Base-by-base conservation (phyloP, 2,329 filamentous ascomycete species). In the Venturia aucupariae region DNA sequence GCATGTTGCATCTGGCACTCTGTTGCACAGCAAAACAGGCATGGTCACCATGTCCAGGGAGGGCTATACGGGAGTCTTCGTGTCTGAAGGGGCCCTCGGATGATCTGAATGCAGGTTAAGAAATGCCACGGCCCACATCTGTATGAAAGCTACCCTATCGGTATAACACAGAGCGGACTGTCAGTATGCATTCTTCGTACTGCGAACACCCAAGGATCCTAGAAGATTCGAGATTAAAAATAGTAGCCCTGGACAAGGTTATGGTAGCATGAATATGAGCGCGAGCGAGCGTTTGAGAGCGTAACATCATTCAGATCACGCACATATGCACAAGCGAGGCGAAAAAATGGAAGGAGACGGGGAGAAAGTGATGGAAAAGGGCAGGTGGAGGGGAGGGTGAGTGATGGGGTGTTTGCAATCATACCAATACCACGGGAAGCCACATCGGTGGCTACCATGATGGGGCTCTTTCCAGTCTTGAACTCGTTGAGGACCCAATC, bases 381-480 rank as follows among this genome's bases (percentile, higher is more conserved):
- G 46, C 24, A 27, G 24, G 22, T 51, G 68, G 68, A 69, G 72
- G 73, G 73, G 69, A 57, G 51, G 51, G 51, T 35, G 30, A 73
- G 73, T 73, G 71, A 74, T 74, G 78, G 77, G 75, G 80, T 78
- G 77, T 80, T 80, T 80, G 83, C 81, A 86, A 89, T 93, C 92
- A 96, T 95, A 97, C 94, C 94, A 81, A 99, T 97, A 91, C 94
- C 94, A 92, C 94, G 94, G 76, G 94, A 97, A 81, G 94, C 94
- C 81, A 99, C 94, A 76, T 97, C 94, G 70, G 94, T 99, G 81
- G 94, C 94, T 82, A 99, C 94, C 92, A 99, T 96, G 86, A 99
- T 96, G 76, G 94, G 94, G 82, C 92, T 96, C 84, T 97, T 97
- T 81, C 92, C 92, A 69, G 90, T 90, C 87, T 97, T 99, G 87